Base-by-base conservation (phyloP, 352 stramenopile genomes). In the Phytophthora pistaciae region DNA sequence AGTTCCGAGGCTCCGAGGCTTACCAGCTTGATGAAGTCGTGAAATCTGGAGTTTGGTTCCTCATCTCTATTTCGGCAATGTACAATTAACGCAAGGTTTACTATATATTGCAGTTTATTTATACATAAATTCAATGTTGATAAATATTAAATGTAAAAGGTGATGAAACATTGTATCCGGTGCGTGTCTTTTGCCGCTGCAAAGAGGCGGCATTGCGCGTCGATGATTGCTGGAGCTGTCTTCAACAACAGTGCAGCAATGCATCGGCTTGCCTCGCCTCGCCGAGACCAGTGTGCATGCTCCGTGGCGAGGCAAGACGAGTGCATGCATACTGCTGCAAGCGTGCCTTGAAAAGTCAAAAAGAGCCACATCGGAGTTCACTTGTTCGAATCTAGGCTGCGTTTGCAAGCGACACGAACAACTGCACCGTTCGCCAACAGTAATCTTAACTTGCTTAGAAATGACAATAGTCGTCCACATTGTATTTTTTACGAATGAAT, bases 181-280 rank as follows among this genome's bases (percentile, higher is more conserved):
- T 25, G 46, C 46, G 46, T 53, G 46, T 53, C 46, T 53, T 27
- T 53, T 21, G 18, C 42, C 16, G 44, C 46, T 60, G 18, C 46
- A 59, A 54, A 65, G 55, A 59, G 9, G 31, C 21, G 23, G 40
- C 33, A 53, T 54, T 64, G 58, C 58, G 58, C 49, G 44, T 58
- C 59, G 49, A 18, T 11, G 23, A 56, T 33, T 13, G 49, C 49
- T 56, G 25, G 46, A 29, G 46, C 20, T 27, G 25, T 23, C 56
- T 63, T 63, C 56, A 63, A 63, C 38, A 54, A 54, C 10, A 5
- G 38, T 62, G 38, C 56, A 53, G 36, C 56, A 62, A 38, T 36
- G 23, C 20, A 33, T 21, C 13, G 36, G 36, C 0, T 42, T 42
- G 36, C 36, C 36, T 42, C 36, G 14, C 36, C 10, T 42, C 13